These are phyloP conservation scores for Umbelopsis sp. DNA, from an alignment of 371 early-diverging fungal species.

Conservation along the genomic window DNA sequence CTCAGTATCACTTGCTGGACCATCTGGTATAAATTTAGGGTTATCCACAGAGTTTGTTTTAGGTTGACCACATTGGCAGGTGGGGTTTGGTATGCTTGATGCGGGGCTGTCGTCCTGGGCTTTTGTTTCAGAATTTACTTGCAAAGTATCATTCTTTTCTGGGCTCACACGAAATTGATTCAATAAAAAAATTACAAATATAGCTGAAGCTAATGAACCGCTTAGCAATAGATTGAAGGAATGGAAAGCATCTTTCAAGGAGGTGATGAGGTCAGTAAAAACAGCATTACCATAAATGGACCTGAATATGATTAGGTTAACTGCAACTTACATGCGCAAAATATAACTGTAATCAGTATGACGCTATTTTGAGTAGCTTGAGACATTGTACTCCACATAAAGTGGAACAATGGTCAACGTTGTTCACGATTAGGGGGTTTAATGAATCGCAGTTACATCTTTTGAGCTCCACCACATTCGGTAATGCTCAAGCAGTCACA, in stretches of 20 bases:
- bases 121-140: background rate
- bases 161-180: background rate
- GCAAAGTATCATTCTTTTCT: background rate
- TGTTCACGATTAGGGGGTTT: background rate
- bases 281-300: background rate
- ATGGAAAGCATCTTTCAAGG: background rate
- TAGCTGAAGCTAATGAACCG: background rate
- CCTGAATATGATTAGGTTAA: too few species aligned
- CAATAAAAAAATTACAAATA: background rate
- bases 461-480: background rate
- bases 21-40: constrained; percentile 1
- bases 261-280: background rate
- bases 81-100: background rate
- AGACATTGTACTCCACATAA: constrained; percentile 7
- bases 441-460: background rate
- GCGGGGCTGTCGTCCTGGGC: background rate
- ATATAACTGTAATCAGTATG: background rate
- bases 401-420: background rate
- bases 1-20: background rate
- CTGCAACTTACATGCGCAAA: too few species aligned
- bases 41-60: background rate
- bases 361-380: background rate
- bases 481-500: background rate
- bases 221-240: background rate
- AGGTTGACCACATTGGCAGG: background rate